A percentile compares a stretch with the other conserved stretches of the same genome.
phyloP scores from a whole-genome alignment of 768 basidiomycete genomes.

The Tulasnella sp. region DNA sequence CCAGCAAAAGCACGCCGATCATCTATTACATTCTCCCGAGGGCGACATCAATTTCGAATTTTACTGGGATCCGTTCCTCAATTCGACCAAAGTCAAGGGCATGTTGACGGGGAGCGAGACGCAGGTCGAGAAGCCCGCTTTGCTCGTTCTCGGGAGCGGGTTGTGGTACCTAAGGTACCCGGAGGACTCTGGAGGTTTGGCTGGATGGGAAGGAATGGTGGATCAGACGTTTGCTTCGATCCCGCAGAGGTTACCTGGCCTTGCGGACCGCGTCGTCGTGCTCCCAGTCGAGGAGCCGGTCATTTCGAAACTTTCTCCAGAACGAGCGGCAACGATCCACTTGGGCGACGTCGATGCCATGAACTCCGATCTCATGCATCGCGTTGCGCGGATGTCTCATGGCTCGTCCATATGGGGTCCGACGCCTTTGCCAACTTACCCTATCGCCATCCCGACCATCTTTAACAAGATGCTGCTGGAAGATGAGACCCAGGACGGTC shows the following conservation, averaged over 20 bases:
- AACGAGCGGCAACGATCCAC: conserved; percentile 64
- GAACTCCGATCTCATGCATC: conserved; percentile 79
- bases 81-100: conserved; percentile 53
- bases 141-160: conserved; percentile 80
- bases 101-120: conserved; percentile 37
- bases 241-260: conserved; percentile 36
- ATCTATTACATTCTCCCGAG: conserved; percentile 48
- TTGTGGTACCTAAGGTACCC: conserved; percentile 85
- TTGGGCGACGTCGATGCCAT: conserved; percentile 81
- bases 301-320: conserved; percentile 57
- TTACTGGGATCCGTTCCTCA: conserved; percentile 85
- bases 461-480: conserved; percentile 78
- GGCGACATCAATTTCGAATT: conserved; percentile 51
- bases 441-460: conserved; percentile 63
- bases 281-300: conserved; percentile 73
- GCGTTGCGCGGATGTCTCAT: conserved; percentile 41
- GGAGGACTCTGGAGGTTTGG: conserved; percentile 63
- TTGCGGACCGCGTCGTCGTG: conserved; percentile 71
- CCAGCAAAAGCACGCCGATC: conserved; percentile 59
- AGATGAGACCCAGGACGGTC: conserved; percentile 73
- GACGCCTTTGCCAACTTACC: conserved; percentile 32
- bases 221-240: conserved; percentile 59
- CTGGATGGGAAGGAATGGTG: conserved; percentile 72
- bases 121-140: conserved; percentile 43
- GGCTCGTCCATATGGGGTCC: conserved; percentile 38